Evolutionary conservation across 768 basidiomycete species (phyloP), one percentile per base, ranked within the genome.

Genomic region (Zangia roseola): DNA sequence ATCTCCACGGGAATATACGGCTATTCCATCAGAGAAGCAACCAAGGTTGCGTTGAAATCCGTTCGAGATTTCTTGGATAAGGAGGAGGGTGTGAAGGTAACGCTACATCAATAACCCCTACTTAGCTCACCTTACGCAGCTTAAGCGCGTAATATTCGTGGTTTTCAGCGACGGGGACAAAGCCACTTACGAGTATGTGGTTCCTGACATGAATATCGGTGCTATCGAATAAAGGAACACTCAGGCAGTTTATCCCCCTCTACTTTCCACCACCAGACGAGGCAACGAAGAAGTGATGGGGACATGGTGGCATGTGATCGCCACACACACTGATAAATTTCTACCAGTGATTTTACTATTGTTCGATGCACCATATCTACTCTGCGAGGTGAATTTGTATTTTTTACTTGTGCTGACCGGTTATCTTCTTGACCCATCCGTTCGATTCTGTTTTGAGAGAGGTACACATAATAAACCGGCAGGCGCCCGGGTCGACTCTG

Each of bases 1-100:
- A 81, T 93, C 43, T 91, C 90, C 4, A 91, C 89, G 0, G 91
- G 80, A 0, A 71, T 89, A 14, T 93, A 89, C 52, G 78, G 84
- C 3, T 92, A 91, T 66, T 91, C 90, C 1, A 81, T 89, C 38
- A 67, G 69, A 37, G 82, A 81, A 54, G 91, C 90, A 0, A 84
- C 91, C 0, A 77, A 78, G 25, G 75, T 92, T 44, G 89, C 90
- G 3, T 64, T 91, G 45, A 69, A 75, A 23, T 73, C 76, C 23
- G 79, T 76, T 13, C 75, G 88, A 42, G 64, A 74, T 26, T 82
- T 82, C 45, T 62, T 82, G 34, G 84, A 88, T 20, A 72, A 76
- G 4, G 72, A 79, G 20, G 62, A 62, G 6, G 83, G 49, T 10
- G 16, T 77, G 20, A 74, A 76, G 68, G 81, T 45, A 10, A 25